Base-by-base conservation (phyloP, 78 protist genomes). In the Tieghemostelium lacteum region DNA sequence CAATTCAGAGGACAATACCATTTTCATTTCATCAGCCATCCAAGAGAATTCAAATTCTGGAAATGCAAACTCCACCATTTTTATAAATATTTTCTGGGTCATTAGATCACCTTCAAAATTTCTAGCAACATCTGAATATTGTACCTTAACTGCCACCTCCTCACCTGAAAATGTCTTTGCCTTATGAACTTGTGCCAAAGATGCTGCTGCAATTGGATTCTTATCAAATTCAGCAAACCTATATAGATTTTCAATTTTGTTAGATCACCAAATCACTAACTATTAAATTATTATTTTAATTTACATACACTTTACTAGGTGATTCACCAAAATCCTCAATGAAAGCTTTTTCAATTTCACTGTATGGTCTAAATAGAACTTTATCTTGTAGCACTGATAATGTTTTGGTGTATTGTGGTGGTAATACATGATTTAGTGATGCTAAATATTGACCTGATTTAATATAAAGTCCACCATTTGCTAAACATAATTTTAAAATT, bases 361-460 rank as follows among this genome's bases (percentile, higher is more conserved):
- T 34, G n/a, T 52, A 73, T 28, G n/a, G 16, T 34, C 66, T 26
- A 64, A 64, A 73, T 2, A 66, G 83, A 10, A 66, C 83, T 73
- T 73, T 36, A 73, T 88, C 88, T 60, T 80, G 88, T 22, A 88
- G 55, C 4, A 73, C 91, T 39, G 76, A 16, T 14, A 88, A 37
- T 0, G 86, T 76, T 66, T 75, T 37, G 5, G 86, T 64, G 28
- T 78, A 88, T 54, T 88, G 78, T 24, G 26, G 17, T 16, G 94
- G 94, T 34, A 88, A 36, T 3, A 83, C 52, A 24, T 72, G 73
- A 40, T 75, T 78, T 37, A 88, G 50, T n/a, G 93, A 87, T 20
- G 94, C 94, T 12, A 88, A 61, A 72, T 72, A 57, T 62, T 88
- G 94, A 50, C 94, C 94, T 26, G 77, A 92, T 22, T 88, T 88